A percentile compares a stretch with the other conserved stretches of the same genome.
These are phyloP conservation scores for Pythium dissimile DNA, from an alignment of 352 stramenopile species.

Conservation along the genomic window DNA sequence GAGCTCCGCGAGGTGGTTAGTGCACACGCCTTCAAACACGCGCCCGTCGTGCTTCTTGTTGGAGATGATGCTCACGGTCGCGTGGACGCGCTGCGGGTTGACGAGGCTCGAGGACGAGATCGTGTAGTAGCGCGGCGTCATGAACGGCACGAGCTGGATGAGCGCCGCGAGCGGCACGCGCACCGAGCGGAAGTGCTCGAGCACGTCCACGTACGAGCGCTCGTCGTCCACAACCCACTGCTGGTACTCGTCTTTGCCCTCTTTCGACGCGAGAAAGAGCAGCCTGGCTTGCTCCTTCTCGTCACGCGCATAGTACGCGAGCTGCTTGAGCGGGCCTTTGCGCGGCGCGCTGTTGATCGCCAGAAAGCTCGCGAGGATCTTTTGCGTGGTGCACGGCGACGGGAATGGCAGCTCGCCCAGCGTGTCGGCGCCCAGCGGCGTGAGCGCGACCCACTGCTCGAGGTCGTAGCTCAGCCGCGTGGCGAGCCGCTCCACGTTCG, in stretches of 20 bases:
- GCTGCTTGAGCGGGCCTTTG: conserved; percentile 74
- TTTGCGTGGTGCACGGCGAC: conserved; percentile 91
- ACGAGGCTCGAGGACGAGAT: conserved; percentile 95
- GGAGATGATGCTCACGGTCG: conserved; percentile 93
- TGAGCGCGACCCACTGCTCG: conserved; percentile 84
- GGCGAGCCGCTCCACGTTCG: conserved; percentile 83
- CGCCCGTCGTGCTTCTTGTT: conserved; percentile 69
- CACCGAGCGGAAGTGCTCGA: conserved; percentile 77
- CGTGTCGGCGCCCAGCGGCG: conserved; percentile 45
- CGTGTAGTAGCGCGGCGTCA: conserved; percentile 97
- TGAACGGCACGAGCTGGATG: conserved; percentile 89
- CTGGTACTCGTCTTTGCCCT: conserved; percentile 94
- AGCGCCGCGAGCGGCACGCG: conserved; percentile 78
- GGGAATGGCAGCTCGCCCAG: conserved; percentile 89
- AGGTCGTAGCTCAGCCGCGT: conserved; percentile 86
- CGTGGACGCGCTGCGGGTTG: conserved; percentile 90
- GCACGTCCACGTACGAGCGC: conserved; percentile 89
- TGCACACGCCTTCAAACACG: conserved; percentile 93
- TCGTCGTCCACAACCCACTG: conserved; percentile 90
- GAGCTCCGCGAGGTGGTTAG: conserved; percentile 86
- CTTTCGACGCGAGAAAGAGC: conserved; percentile 59
- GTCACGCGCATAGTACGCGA: conserved; percentile 76
- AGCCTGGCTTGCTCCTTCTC: conserved; percentile 50
- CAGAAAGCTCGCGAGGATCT: conserved; percentile 92
- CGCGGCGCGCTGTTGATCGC: conserved; percentile 92